Evolutionary conservation across 1,284 basidiomycete genomes (phyloP).

Genomic region (Trichosporon inkin): DNA sequence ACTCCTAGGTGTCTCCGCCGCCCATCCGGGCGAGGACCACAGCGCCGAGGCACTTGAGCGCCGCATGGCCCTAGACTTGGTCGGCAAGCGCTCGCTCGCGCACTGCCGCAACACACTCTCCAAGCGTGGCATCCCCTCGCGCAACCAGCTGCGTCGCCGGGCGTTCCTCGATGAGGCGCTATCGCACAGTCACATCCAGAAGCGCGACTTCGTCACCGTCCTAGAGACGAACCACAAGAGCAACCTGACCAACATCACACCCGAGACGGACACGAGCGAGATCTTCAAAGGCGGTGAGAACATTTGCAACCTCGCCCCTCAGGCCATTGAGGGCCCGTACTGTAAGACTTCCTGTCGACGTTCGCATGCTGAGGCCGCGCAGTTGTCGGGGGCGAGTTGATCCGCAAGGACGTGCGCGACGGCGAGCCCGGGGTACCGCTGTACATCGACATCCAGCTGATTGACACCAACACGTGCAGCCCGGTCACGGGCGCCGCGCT

Average conservation of each 20-base stretch:
- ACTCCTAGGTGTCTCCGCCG: constrained; percentile 12
- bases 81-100: constrained; percentile 15
- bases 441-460: constrained; percentile 38
- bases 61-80: constrained; percentile 1
- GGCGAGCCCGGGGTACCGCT: constrained; percentile 56
- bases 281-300: constrained; percentile 17
- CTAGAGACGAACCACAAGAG: constrained; percentile 14
- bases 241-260: constrained; percentile 21
- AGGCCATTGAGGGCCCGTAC: constrained; percentile 27
- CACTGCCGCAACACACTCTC: constrained; percentile 16
- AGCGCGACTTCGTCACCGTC: constrained; percentile 9
- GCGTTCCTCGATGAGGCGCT: not conserved
- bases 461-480: constrained; percentile 68
- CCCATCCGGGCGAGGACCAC: constrained; percentile 21
- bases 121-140: constrained; percentile 11
- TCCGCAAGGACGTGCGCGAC: constrained; percentile 57
- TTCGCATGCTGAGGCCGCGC: not conserved
- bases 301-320: constrained; percentile 24
- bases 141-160: constrained; percentile 12
- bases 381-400: constrained; percentile 29
- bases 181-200: not conserved
- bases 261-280: constrained; percentile 7
- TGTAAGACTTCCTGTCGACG: constrained; percentile 9
- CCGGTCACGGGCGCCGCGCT: constrained; percentile 65
- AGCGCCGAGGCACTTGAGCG: constrained; percentile 12